Evolutionary conservation across 176 grass and related monocot genomes (phyloP), one percentile per base, ranked within the genome.

Genomic region (Musa schizocarpa): DNA sequence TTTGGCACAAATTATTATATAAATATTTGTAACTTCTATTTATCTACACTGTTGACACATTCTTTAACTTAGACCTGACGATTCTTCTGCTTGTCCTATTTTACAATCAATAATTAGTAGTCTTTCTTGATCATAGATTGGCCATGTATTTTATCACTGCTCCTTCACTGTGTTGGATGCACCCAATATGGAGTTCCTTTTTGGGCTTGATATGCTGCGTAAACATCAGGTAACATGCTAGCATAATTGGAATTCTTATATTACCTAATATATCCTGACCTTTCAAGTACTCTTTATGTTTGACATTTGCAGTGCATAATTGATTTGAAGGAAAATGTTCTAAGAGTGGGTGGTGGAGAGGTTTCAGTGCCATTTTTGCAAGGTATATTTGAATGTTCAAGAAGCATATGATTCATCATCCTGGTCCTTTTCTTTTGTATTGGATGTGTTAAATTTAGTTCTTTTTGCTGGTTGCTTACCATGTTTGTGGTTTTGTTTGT

Each of bases 161-260:
- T 99, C 95, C 50, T 99, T 99, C 83, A 99, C 95, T 9, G 95
- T 99, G 76, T 84, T 99, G 84, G 95, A 99, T 84, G 95, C 90
- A 65, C 88, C 86, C 0, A 99, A 99, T 79, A 94, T 99, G 95
- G 95, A 99, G 74, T 99, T 99, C 76, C 86, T 99, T 77, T 99
- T 99, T 52, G 95, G 95, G 27, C 95, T 99, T 83, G 95, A 99
- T 88, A 99, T 99, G 95, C 87, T 99, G 43, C 90, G 95, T 23
- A 99, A 99, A 69, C 95, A 99, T 89, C 95, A 99, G 82, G 95
- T 99, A 82, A 82, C 78, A 72, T 62, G 59, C 67, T 77, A 27
- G 64, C 65, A 75, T 76, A 51, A 23, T 71, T 76, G 11, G 51
- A 11, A 61, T 72, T 23, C 43, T 82, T 88, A 77, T 54, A 13